These are phyloP conservation scores for Yarrowia sp. DNA, from an alignment of 805 yeast genomes.

Conservation along the genomic window DNA sequence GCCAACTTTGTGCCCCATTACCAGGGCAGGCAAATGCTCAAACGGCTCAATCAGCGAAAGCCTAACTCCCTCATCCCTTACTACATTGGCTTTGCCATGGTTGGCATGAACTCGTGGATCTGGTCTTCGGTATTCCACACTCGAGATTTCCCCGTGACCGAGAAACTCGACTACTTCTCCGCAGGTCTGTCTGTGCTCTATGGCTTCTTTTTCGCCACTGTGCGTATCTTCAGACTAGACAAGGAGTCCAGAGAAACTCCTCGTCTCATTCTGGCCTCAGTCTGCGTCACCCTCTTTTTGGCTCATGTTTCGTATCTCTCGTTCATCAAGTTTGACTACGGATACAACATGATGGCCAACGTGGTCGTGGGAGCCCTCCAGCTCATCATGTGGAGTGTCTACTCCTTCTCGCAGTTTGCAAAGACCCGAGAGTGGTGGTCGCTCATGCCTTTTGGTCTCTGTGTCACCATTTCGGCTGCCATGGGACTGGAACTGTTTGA, in stretches of 20 bases:
- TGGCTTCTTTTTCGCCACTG: conserved; percentile 68
- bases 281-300: conserved; percentile 51
- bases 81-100: conserved; percentile 50
- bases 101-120: conserved; percentile 84
- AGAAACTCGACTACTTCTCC: conserved; percentile 82
- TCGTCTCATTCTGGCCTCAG: conserved; percentile 41
- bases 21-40: conserved; percentile 42
- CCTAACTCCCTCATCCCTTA: conserved; percentile 33
- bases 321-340: conserved; percentile 75
- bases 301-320: conserved; percentile 64
- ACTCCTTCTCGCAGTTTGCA: conserved; percentile 36
- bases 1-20: conserved; percentile 65
- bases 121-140: conserved; percentile 82
- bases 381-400: conserved; percentile 50
- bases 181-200: conserved; percentile 85
- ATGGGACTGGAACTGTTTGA: conserved; percentile 91
- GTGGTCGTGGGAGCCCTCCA: conserved; percentile 74
- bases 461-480: conserved; percentile 57
- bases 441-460: conserved; percentile 52
- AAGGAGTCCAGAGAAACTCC: conserved; percentile 32
- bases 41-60: conserved; percentile 24
- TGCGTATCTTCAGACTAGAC: conserved; percentile 61
- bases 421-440: conserved; percentile 40
- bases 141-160: conserved; percentile 78
- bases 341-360: conserved; percentile 91